Conservation (phyloP, 169 alveolate genomes). For the Perkinsus marinus region DNA sequence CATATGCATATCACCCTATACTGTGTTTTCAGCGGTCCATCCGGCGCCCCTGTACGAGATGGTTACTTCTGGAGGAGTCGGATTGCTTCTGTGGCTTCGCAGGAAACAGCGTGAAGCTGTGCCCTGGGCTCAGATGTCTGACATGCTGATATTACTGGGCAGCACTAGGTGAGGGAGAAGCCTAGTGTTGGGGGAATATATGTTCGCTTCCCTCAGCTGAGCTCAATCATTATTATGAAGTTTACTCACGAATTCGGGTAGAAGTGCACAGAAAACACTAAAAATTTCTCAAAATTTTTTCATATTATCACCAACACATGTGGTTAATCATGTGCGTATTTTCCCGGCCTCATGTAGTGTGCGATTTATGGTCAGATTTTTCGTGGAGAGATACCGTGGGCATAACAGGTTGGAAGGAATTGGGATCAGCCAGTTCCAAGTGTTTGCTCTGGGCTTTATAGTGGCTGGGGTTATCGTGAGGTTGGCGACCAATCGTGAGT, state of each 20-base stretch:
- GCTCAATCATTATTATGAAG: too few relatives aligned
- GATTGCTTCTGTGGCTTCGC: neutral
- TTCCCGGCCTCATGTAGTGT: too few relatives aligned
- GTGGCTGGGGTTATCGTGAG: neutral
- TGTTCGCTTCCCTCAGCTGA: too few relatives aligned
- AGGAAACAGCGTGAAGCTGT: neutral
- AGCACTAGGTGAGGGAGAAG: neutral
- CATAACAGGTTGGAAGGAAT: neutral
- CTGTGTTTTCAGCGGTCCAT: neutral
- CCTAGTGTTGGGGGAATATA: too few relatives aligned
- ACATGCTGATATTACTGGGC: neutral
- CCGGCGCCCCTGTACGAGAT: neutral
- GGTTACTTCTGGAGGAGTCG: neutral
- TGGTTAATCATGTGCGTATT: too few relatives aligned
- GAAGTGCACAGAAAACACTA: too few relatives aligned
- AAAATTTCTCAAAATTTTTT: too few relatives aligned
- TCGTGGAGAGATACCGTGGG: neutral
- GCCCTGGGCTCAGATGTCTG: neutral
- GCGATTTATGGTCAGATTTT: neutral
- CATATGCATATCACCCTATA: too few relatives aligned
- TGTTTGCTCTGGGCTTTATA: neutral
- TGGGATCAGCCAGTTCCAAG: neutral
- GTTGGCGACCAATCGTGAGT: neutral
- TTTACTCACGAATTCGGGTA: too few relatives aligned
- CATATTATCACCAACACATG: too few relatives aligned